Base-by-base conservation (phyloP, 495 filamentous ascomycete genomes). In the Diplogelasinospora grovesii region DNA sequence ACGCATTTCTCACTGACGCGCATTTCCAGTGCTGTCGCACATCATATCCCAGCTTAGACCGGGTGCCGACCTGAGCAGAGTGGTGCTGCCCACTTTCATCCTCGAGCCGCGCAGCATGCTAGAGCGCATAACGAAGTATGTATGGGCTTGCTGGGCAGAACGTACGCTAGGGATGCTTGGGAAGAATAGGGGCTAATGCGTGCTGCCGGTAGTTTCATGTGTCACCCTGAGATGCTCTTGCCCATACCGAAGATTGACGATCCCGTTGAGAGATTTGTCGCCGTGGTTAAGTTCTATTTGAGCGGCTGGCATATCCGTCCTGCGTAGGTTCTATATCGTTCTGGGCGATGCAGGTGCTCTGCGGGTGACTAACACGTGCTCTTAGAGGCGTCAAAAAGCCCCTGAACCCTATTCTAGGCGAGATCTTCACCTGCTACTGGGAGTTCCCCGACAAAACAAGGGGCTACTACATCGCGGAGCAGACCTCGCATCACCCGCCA, bases 241-340 rank as follows among this genome's bases (percentile, higher is more conserved):
- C 84, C 85, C 15, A 90, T 96, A 68, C 69, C 88, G 13, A 69
- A 75, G 22, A 83, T 94, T 45, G 86, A 97, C 21, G 93, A 99
- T 57, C 93, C 93, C 3, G 71, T 90, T 27, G 66, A 90, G 51
- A 77, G 92, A 53, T 99, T 99, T 57, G 78, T 99, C 4, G 82
- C 86, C 0, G 92, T 99, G 8, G 82, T 95, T 48, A 96, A 93
- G 57, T 97, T 99, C 60, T 99, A 99, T 61, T 64, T 99, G 36
- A 94, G 88, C 59, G 92, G 92, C 46, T 99, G 92, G 92, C 92
- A 99, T 61, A 96, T 99, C 60, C 93, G 90, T 64, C 89, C 92
- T 45, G 86, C 86, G 90, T 95, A 81, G 48, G 83, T 74, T 23
- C 32, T 37, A 16, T 4, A n/a, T n/a, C n/a, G n/a, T n/a, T n/a